Evolutionary conservation across 495 filamentous ascomycete species (phyloP).

Genomic region (Penicillium herquei): DNA sequence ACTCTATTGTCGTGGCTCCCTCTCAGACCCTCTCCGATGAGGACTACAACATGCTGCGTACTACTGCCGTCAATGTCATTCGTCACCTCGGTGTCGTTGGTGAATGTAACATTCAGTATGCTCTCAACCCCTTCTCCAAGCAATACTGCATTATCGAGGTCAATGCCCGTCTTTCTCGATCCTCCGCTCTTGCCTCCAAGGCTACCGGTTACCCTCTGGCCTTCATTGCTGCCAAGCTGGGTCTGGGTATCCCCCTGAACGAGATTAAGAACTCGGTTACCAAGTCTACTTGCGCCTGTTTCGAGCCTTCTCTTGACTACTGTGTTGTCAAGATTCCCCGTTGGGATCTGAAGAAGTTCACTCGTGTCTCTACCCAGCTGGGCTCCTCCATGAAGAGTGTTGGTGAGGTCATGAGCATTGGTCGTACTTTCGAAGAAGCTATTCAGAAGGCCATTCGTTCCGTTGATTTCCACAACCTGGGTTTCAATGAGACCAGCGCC

Average conservation of each 20-base stretch:
- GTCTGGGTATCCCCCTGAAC: constrained; percentile 91
- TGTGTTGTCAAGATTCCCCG: constrained; percentile 98
- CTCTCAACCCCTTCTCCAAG: constrained; percentile 90
- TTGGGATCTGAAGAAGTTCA: constrained; percentile 99
- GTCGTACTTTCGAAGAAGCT: constrained; percentile 94
- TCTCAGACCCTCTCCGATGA: constrained; percentile 96
- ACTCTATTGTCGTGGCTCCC: constrained; percentile 97
- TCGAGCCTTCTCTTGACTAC: constrained; percentile 98
- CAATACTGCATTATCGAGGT: constrained; percentile 99
- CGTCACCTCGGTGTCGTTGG: constrained; percentile 95
- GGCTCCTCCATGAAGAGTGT: constrained; percentile 99
- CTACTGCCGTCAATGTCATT: constrained; percentile 98
- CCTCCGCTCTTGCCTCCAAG: constrained; percentile 94
- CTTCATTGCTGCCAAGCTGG: constrained; percentile 94
- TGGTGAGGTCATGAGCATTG: constrained; percentile 98
- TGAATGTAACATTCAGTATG: constrained; percentile 99
- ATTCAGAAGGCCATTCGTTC: constrained; percentile 97
- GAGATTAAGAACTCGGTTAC: constrained; percentile 96
- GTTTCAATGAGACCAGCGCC: constrained; percentile 88
- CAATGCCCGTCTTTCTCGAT: constrained; percentile 95
- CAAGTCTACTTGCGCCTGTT: constrained; percentile 94
- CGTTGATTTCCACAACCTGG: constrained; percentile 92
- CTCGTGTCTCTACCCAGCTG: constrained; percentile 88
- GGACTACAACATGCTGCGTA: constrained; percentile 98
- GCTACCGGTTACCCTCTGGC: constrained; percentile 96